A percentile compares a stretch with the other conserved stretches of the same genome.
phyloP scores from a whole-genome alignment of 495 filamentous ascomycete species.

The Aspergillus affinis region DNA sequence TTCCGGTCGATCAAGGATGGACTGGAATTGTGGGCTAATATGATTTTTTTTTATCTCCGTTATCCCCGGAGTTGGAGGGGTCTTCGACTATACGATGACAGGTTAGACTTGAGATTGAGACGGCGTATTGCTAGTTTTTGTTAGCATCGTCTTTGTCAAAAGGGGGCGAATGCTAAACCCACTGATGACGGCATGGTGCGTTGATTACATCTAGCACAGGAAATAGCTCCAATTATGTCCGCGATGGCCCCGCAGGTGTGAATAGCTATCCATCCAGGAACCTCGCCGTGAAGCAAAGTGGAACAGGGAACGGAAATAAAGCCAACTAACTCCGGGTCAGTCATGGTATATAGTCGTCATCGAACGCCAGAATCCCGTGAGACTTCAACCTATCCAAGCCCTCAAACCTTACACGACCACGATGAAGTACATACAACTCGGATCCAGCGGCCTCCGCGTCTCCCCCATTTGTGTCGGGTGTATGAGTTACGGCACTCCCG shows the following conservation, averaged over 20 bases:
- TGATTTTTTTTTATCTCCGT: not conserved
- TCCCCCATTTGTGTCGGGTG: conserved; percentile 66
- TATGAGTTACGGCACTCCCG: conserved; percentile 61
- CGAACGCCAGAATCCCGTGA: not conserved
- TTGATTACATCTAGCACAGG: too few relatives aligned
- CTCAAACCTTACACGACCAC: conserved; percentile 3
- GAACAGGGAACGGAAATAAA: not conserved
- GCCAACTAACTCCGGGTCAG: conserved; percentile 1
- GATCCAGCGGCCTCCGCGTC: conserved; percentile 64
- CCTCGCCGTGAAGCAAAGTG: too few relatives aligned
- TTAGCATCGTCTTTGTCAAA: too few relatives aligned
- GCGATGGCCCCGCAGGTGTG: too few relatives aligned
- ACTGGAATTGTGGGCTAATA: conserved; percentile 26
- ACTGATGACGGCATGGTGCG: too few relatives aligned
- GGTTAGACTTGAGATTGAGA: too few relatives aligned
- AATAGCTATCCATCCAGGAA: too few relatives aligned
- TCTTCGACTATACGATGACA: too few relatives aligned
- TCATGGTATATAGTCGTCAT: not conserved
- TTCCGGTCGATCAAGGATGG: conserved; percentile 36
- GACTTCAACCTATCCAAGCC: not conserved
- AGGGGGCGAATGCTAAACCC: too few relatives aligned
- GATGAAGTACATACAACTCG: conserved; percentile 44
- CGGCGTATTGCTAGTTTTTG: too few relatives aligned
- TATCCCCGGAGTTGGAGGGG: too few relatives aligned
- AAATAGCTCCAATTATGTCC: too few relatives aligned